A percentile compares a stretch with the other conserved stretches of the same genome.
phyloP scores from a whole-genome alignment of 176 grass and related monocot species.

The Thinopyrum elongatum region DNA sequence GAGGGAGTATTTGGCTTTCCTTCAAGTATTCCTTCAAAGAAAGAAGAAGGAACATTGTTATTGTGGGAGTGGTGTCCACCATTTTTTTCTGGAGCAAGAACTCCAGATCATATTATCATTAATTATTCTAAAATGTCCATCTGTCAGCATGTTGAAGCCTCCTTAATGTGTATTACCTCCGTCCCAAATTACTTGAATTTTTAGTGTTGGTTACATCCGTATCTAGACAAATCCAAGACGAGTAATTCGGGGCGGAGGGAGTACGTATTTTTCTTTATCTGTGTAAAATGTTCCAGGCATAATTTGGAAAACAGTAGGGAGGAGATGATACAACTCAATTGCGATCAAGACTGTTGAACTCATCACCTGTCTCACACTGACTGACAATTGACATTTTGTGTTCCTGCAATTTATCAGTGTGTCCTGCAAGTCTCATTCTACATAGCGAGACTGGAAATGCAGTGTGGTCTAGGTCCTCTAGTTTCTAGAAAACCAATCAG shows the following conservation, averaged over 20 bases:
- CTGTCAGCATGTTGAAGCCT: slow-evolving; percentile 4
- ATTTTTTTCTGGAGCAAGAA: slow-evolving; percentile 24
- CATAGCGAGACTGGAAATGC: neutral
- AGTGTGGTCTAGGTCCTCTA: neutral
- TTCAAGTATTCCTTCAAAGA: neutral
- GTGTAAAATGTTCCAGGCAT: slow-evolving; percentile 24
- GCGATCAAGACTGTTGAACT: neutral
- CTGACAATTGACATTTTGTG: neutral
- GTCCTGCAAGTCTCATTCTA: neutral
- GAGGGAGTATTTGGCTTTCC: neutral
- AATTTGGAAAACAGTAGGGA: neutral
- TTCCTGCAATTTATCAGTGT: neutral
- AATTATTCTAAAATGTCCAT: neutral
- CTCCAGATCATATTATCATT: neutral
- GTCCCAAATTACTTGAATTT: no score
- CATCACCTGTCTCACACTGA: neutral
- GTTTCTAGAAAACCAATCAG: neutral
- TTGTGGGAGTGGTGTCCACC: neutral
- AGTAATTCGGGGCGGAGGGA: no score
- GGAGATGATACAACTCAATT: neutral
- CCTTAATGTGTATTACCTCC: neutral
- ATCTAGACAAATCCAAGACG: no score
- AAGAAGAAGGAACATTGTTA: neutral
- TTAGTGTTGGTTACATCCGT: no score
- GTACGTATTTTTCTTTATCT: neutral